Evolutionary conservation across 768 basidiomycete species (phyloP).

Genomic region (Boletus subcaerulescens): DNA sequence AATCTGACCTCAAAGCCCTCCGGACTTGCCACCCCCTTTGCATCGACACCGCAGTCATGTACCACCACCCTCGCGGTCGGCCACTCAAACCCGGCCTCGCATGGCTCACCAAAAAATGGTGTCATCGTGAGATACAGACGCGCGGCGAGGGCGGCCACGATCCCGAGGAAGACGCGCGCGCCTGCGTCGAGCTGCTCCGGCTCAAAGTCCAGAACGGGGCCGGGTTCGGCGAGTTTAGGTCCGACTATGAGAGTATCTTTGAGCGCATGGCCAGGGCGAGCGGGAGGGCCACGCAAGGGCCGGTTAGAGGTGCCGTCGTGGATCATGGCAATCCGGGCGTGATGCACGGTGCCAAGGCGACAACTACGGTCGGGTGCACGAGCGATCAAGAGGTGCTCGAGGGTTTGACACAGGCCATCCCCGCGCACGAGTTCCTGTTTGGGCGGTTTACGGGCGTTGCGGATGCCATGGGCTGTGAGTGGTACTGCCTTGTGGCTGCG

Average conservation of each 20-base stretch:
- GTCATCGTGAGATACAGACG: conserved; percentile 83
- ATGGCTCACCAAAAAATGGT: conserved; percentile 97
- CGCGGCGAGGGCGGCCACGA: conserved; percentile 86
- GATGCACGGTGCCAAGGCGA: conserved; percentile 86
- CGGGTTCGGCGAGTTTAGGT: conserved; percentile 84
- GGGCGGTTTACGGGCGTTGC: conserved; percentile 81
- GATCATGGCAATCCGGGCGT: conserved; percentile 81
- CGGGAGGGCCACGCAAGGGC: conserved; percentile 39
- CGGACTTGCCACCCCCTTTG: conserved; percentile 83
- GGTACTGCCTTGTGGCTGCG: not conserved
- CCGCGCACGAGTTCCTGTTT: conserved; percentile 77
- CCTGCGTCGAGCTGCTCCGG: conserved; percentile 79
- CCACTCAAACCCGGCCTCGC: conserved; percentile 94
- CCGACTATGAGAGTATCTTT: conserved; percentile 79
- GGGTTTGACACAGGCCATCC: conserved; percentile 56
- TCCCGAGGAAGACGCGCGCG: conserved; percentile 90
- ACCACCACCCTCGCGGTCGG: conserved; percentile 89
- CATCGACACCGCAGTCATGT: conserved; percentile 88
- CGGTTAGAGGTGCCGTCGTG: conserved; percentile 63
- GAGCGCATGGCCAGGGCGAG: conserved; percentile 70
- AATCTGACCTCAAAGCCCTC: conserved; percentile 88
- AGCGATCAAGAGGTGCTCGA: conserved; percentile 77
- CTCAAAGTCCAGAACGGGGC: conserved; percentile 76
- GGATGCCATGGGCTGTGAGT: conserved; percentile 79
- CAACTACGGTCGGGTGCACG: conserved; percentile 69